Evolutionary conservation across 257 asterid genomes (phyloP), one percentile per base, ranked within the genome.

Genomic region (Plantago major): DNA sequence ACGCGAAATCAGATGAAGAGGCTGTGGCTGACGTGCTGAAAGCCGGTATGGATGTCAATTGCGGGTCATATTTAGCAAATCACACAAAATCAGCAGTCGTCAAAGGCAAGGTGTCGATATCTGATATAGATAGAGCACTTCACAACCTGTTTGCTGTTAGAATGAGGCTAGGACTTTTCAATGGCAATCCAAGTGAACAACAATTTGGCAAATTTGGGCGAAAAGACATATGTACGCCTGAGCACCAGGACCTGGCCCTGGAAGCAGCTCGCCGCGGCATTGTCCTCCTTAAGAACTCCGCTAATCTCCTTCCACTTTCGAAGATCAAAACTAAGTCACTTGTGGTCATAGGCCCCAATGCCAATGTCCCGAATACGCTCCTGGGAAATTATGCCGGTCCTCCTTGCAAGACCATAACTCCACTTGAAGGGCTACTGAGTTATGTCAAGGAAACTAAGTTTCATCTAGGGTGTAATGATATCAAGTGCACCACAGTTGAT

Each of bases 11-110:
- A 19, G 89, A 76, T 11, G 89, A 84, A 78, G 87, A 86, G 46
- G 91, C 87, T 3, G 95, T 84, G 2, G 92, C 85, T 0, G 74
- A 76, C 42, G 88, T 72, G 37, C 86, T 84, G 47, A 79, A 71
- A 81, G 89, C 95, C 17, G 95, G 95, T 86, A 55, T 87, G 90
- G 95, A 87, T 67, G 62, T 87, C 8, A 76, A 80, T 49, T 87
- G 93, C 45, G 95, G 93, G 18, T 50, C 75, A 7, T 78, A 76
- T 66, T 70, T 82, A 53, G 63, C 26, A 42, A 68, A 67, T 13
- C 70, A 84, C 63, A 66, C 88, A 7, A 76, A 69, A 71, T 69
- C 85, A 19, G 93, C 93, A 11, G 19, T 87, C 9, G 63, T 70
- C 45, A 76, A 73, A 72, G 77, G 81, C 0, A 81, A 77, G 46